Base-by-base conservation (phyloP, 2,329 filamentous ascomycete genomes). In the Botrytis pseudocinerea region DNA sequence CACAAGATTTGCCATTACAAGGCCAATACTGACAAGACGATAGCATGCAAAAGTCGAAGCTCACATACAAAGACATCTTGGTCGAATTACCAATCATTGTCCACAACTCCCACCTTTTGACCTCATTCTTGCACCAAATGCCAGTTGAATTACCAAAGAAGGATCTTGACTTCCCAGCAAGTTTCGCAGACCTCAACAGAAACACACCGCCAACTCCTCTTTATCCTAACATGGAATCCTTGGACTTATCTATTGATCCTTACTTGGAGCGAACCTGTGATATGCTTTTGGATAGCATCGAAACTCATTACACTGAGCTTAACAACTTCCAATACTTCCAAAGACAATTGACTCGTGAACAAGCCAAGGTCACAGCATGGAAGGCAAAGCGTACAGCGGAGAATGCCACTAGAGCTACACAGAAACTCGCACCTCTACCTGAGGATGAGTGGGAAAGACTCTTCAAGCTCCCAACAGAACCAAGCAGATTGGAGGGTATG, bases 321-420 rank as follows among this genome's bases (percentile, higher is more conserved):
- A 98, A 98, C 90, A 99, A 99, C 89, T 96, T 97, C 86, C 95
- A 98, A 84, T 93, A 92, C 88, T 98, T 98, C 87, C 94, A 98
- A 85, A 90, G 96, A 80, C 94, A 97, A 81, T 88, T 98, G 73
- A 92, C 91, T 71, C 93, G 96, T 79, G 96, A 99, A 86, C 96
- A 99, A 86, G 86, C 92, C 80, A 99, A 98, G 89, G 98, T 99
- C 80, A 91, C 93, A 72, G 92, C 94, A 77, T 99, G 96, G 96
- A 95, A 98, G 85, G 86, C 91, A 75, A 98, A 99, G 90, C 92
- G 96, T 82, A 97, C 97, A 87, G 91, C 93, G 25, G 96, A 99
- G 88, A 99, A 99, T 82, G 91, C 92, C 44, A 92, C 91, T 74
- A 90, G 96, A 73, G 87, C 89, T 73, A 90, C 94, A 54, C 92